phyloP scores from a whole-genome alignment of 2,329 filamentous ascomycete genomes.

The Xenosphaeropsis pyriputrescens region DNA sequence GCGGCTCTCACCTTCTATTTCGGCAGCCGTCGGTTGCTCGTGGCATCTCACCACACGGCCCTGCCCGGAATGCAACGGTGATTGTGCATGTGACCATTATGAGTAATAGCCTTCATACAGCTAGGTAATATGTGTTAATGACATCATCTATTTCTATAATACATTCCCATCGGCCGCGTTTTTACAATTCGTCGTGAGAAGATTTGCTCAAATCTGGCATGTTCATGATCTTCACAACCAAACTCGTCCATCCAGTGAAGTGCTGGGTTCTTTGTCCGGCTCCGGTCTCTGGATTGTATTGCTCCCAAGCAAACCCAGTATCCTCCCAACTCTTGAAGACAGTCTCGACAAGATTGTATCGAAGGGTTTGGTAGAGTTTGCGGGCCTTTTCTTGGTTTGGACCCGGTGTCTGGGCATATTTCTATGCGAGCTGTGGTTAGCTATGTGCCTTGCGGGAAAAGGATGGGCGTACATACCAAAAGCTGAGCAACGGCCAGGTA shows the following conservation, averaged over 20 bases:
- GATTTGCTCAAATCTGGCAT: conserved; percentile 50
- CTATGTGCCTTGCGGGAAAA: conserved; percentile 3
- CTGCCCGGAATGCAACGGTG: too few relatives aligned
- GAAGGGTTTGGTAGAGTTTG: conserved; percentile 62
- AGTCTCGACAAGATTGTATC: conserved; percentile 76
- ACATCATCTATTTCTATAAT: too few relatives aligned
- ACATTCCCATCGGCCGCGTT: too few relatives aligned
- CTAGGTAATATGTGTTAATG: too few relatives aligned
- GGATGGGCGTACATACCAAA: conserved; percentile 39
- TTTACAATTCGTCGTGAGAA: conserved; percentile 1
- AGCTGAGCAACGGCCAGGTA: conserved; percentile 73
- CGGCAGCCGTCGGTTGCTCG: too few relatives aligned
- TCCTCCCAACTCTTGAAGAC: conserved; percentile 78
- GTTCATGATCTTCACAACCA: conserved; percentile 94
- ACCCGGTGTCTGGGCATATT: conserved; percentile 42
- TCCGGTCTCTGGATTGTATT: conserved; percentile 90
- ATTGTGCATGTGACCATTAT: too few relatives aligned
- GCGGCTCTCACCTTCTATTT: too few relatives aligned
- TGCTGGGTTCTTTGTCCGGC: conserved; percentile 91
- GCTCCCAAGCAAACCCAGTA: conserved; percentile 96
- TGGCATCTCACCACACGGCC: too few relatives aligned
- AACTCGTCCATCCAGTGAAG: conserved; percentile 97
- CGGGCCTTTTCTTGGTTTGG: conserved; percentile 54
- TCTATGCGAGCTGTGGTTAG: conserved; percentile 22
- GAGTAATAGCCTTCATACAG: too few relatives aligned